Percentiles rank a stretch among this genome's conserved stretches.
These are phyloP conservation scores for Heliosperma pusillum DNA, from an alignment of 148 eudicot genomes.

Conservation along the genomic window DNA sequence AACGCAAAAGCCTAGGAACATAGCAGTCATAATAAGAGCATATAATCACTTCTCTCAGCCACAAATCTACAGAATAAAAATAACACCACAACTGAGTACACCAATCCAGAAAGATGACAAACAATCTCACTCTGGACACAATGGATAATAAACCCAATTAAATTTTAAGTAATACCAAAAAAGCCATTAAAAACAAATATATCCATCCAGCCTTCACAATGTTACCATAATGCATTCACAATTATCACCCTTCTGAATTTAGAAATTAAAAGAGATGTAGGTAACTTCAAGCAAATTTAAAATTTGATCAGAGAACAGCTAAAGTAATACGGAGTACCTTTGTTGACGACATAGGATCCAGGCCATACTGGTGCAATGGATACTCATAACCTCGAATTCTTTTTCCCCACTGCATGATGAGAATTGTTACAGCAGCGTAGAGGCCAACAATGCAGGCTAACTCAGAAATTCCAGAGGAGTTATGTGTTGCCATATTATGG, in stretches of 20 bases:
- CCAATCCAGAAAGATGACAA: background rate
- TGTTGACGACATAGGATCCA: conserved; percentile 56
- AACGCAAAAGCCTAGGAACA: background rate
- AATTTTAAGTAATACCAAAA: background rate
- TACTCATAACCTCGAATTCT: conserved; percentile 75
- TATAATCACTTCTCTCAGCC: background rate
- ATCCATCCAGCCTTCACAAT: background rate
- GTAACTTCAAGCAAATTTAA: background rate
- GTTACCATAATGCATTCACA: background rate
- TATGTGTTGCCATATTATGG: conserved; percentile 60
- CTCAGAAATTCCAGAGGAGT: conserved; percentile 53
- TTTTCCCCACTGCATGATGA: conserved; percentile 85
- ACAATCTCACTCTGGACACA: background rate
- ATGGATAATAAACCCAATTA: background rate
- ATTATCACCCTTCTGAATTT: background rate
- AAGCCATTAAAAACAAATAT: background rate
- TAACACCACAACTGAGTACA: background rate
- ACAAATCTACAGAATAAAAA: background rate
- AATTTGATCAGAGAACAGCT: conserved; percentile 3
- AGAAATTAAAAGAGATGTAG: background rate
- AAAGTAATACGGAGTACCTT: conserved; percentile 59
- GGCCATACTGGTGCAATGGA: conserved; percentile 80
- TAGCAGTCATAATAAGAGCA: background rate
- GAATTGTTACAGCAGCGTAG: conserved; percentile 56
- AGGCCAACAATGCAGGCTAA: conserved; percentile 79